A percentile compares a stretch with the other conserved stretches of the same genome.
Conservation (phyloP, 1,284 basidiomycete genomes). For the Austroboletus niveus region DNA sequence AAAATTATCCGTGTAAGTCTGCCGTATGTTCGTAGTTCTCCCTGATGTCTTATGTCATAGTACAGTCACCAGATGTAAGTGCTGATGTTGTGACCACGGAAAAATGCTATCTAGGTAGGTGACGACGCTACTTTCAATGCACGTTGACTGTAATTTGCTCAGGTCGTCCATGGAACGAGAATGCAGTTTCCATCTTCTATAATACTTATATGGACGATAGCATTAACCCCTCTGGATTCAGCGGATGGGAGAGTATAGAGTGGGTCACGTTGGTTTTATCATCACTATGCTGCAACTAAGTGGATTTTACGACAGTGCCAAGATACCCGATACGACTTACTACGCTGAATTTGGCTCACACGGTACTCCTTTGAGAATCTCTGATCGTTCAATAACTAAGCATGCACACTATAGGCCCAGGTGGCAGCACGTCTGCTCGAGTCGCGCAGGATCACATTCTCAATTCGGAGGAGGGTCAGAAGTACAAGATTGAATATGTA, state of each 20-base stretch:
- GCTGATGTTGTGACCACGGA: constrained; percentile 43
- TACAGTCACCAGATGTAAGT: constrained; percentile 61
- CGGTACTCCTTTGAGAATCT: constrained; percentile 33
- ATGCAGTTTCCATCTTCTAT: constrained; percentile 54
- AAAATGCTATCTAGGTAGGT: constrained; percentile 50
- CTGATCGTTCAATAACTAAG: constrained; percentile 1
- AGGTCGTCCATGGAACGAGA: constrained; percentile 65
- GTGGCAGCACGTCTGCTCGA: constrained; percentile 47
- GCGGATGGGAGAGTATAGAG: constrained; percentile 32
- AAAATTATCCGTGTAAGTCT: constrained; percentile 54
- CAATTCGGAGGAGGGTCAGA: constrained; percentile 36
- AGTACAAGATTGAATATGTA: constrained; percentile 48
- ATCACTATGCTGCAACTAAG: background rate
- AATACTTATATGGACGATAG: constrained; percentile 60
- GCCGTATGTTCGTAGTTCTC: constrained; percentile 41
- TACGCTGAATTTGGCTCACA: constrained; percentile 59
- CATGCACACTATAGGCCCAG: constrained; percentile 44
- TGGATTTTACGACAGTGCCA: constrained; percentile 32
- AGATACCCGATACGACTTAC: constrained; percentile 54
- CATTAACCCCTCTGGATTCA: constrained; percentile 51
- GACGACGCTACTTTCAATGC: background rate
- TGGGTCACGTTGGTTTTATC: constrained; percentile 4
- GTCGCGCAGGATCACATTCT: constrained; percentile 50
- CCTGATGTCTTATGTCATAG: constrained; percentile 24
- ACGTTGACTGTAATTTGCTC: background rate